Evolutionary conservation across 768 basidiomycete genomes (phyloP).

Genomic region (Termitomyces eurrhizus): DNA sequence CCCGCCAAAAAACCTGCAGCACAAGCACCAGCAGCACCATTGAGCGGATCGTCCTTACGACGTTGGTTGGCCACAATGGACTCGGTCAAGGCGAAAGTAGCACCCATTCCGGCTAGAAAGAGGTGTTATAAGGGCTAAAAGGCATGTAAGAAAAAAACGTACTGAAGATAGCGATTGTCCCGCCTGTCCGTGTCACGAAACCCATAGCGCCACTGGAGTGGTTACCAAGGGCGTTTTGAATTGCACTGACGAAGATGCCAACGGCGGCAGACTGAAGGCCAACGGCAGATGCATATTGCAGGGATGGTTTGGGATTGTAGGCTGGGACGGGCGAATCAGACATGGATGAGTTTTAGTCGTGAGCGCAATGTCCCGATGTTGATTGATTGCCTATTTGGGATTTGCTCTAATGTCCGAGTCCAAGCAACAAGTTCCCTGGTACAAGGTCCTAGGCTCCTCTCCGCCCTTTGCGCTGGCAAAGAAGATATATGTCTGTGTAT

Average conservation of each 20-base stretch:
- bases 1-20: slow-evolving; percentile 93
- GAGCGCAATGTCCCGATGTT: slow-evolving; percentile 21
- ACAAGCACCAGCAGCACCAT: slow-evolving; percentile 84
- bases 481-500: slow-evolving; percentile 41
- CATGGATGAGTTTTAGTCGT: slow-evolving; percentile 25
- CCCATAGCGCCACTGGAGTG: slow-evolving; percentile 82
- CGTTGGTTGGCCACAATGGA: slow-evolving; percentile 77
- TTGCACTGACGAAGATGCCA: slow-evolving; percentile 61
- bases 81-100: slow-evolving; percentile 81
- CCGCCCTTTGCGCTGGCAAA: slow-evolving; percentile 39
- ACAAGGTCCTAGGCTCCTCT: slow-evolving; percentile 25
- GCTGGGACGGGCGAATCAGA: slow-evolving; percentile 26
- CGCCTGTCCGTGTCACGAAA: slow-evolving; percentile 81
- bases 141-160: slow-evolving; percentile 22
- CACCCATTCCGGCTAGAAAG: slow-evolving; percentile 79
- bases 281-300: slow-evolving; percentile 51
- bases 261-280: slow-evolving; percentile 65
- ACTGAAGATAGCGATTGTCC: slow-evolving; percentile 93
- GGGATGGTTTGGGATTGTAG: slow-evolving; percentile 49
- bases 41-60: slow-evolving; percentile 73
- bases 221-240: slow-evolving; percentile 76
- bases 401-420: slow-evolving; percentile 11
- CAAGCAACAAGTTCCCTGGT: slow-evolving; percentile 28
- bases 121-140: not conserved
- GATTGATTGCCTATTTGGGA: slow-evolving; percentile 26